These are phyloP conservation scores for Fusarium metavorans DNA, from an alignment of 2,329 filamentous ascomycete genomes.

Conservation along the genomic window DNA sequence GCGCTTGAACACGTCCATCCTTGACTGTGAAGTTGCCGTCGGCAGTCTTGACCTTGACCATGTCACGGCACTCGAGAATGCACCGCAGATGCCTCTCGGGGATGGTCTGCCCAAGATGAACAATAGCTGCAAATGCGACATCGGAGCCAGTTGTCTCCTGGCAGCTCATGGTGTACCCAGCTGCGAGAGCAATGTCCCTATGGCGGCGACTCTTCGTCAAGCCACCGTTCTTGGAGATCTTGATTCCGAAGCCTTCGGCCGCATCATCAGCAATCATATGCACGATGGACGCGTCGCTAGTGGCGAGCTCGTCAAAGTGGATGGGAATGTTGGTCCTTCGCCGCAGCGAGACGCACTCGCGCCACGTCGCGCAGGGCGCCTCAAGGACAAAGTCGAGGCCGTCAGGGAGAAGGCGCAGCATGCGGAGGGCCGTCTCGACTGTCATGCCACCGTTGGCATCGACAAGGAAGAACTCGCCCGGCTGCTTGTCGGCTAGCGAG, in stretches of 20 bases:
- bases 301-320: conserved; percentile 33
- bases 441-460: conserved; percentile 33
- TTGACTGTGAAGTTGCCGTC: conserved; percentile 30
- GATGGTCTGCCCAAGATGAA: conserved; percentile 32
- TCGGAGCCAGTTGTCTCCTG: conserved; percentile 33
- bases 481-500: conserved; percentile 26
- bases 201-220: conserved; percentile 29
- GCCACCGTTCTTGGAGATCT: conserved; percentile 38
- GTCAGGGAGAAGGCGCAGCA: conserved; percentile 30
- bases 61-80: conserved; percentile 32
- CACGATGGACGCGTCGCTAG: conserved; percentile 21
- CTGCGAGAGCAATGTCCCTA: conserved; percentile 32
- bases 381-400: conserved; percentile 37
- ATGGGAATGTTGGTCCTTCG: conserved; percentile 26
- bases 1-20: conserved; percentile 25
- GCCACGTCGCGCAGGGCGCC: conserved; percentile 31
- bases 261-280: conserved; percentile 33
- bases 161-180: conserved; percentile 33
- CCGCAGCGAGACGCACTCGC: conserved; percentile 28
- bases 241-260: conserved; percentile 31
- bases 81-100: conserved; percentile 28
- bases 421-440: conserved; percentile 29
- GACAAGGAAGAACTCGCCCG: conserved; percentile 34
- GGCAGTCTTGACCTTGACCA: conserved; percentile 28
- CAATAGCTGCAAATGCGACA: conserved; percentile 34